Conservation (phyloP, 495 filamentous ascomycete species). For the Pseudomonodictys pantanalensis region DNA sequence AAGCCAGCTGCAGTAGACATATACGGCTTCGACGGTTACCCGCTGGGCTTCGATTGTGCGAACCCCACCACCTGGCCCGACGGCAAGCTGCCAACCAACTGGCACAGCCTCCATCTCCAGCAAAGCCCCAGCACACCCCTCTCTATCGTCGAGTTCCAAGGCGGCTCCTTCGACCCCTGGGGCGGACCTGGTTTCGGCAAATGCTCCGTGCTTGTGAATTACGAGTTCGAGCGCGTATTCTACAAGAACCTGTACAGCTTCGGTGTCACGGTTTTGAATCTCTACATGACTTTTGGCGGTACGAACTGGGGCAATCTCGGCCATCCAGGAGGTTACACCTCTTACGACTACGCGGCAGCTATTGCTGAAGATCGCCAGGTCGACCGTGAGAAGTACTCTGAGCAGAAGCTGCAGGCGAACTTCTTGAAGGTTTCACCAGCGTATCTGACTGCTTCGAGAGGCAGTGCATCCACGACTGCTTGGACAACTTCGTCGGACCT, state of each 20-base stretch:
- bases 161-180: slow-evolving; percentile 74
- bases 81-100: slow-evolving; percentile 44
- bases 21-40: slow-evolving; percentile 74
- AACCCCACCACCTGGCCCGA: slow-evolving; percentile 46
- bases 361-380: slow-evolving; percentile 68
- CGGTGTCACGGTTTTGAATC: slow-evolving; percentile 58
- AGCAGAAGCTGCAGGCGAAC: slow-evolving; percentile 70
- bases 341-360: slow-evolving; percentile 68
- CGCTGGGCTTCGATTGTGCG: slow-evolving; percentile 51
- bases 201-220: slow-evolving; percentile 61
- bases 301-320: slow-evolving; percentile 86
- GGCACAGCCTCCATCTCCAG: slow-evolving; percentile 47
- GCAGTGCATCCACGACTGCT: slow-evolving; percentile 17
- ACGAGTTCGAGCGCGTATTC: slow-evolving; percentile 73
- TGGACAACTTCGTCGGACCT: slow-evolving; percentile 22
- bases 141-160: slow-evolving; percentile 71
- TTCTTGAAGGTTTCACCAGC: slow-evolving; percentile 67
- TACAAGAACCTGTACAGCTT: slow-evolving; percentile 76
- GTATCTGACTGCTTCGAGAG: slow-evolving; percentile 52
- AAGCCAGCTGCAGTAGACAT: slow-evolving; percentile 69
- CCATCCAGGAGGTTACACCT: slow-evolving; percentile 68
- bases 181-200: slow-evolving; percentile 64
- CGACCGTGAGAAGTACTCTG: slow-evolving; percentile 72
- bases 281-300: slow-evolving; percentile 70
- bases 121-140: slow-evolving; percentile 66